A percentile compares a stretch with the other conserved stretches of the same genome.
These are phyloP conservation scores for Phytophthora tubulina DNA, from an alignment of 352 stramenopile species.

Conservation along the genomic window DNA sequence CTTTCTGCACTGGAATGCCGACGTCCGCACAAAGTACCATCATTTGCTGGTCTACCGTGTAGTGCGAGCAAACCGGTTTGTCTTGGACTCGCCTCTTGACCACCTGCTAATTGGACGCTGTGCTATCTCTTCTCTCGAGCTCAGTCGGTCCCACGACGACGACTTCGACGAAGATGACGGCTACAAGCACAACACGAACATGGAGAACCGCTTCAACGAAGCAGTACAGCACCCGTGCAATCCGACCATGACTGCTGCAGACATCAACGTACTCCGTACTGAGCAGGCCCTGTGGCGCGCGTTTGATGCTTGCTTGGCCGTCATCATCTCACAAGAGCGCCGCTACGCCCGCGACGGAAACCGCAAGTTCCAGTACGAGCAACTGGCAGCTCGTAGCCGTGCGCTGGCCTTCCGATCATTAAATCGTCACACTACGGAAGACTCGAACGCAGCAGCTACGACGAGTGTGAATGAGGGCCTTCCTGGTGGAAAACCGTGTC, in stretches of 20 bases:
- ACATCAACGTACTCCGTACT: conserved; percentile 59
- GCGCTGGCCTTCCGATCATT: conserved; percentile 67
- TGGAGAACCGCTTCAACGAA: conserved; percentile 20
- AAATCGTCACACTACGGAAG: conserved; percentile 47
- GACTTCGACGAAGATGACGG: conserved; percentile 46
- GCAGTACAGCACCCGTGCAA: conserved; percentile 36
- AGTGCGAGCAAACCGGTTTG: conserved; percentile 63
- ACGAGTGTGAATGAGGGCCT: conserved; percentile 68
- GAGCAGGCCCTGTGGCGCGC: conserved; percentile 81
- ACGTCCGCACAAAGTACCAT: conserved; percentile 78
- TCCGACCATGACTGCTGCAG: conserved; percentile 47
- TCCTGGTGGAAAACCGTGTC: conserved; percentile 58
- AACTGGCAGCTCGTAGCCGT: conserved; percentile 57
- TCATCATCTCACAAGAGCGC: conserved; percentile 71
- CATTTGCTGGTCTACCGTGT: conserved; percentile 81
- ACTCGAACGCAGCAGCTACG: conserved; percentile 44
- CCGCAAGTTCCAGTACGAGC: conserved; percentile 66
- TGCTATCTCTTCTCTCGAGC: conserved; percentile 55
- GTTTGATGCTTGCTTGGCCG: conserved; percentile 76
- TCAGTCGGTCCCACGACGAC: conserved; percentile 30
- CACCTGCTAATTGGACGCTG: conserved; percentile 67
- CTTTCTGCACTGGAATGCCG: conserved; percentile 82
- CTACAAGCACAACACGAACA: conserved; percentile 16
- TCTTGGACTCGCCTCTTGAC: conserved; percentile 75
- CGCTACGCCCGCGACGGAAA: conserved; percentile 65